Base-by-base conservation (phyloP, 2,329 filamentous ascomycete species). In the Cordyceps militaris region DNA sequence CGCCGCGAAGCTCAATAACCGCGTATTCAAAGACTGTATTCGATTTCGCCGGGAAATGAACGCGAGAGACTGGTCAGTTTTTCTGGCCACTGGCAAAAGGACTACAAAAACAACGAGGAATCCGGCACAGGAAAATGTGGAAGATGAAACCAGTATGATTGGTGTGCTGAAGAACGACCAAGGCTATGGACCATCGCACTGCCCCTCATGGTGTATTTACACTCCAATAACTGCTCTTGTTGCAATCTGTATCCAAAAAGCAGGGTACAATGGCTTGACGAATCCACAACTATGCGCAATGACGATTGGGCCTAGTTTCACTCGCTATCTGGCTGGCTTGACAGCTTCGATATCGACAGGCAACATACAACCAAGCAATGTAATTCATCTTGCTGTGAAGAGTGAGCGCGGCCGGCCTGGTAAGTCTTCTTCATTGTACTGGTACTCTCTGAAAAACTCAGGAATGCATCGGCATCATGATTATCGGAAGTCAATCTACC, bases 11-110 rank as follows among this genome's bases (percentile, higher is more conserved):
- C 77, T 83, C 11, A 73, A 75, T 16, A 74, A 76, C 34, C 76
- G 76, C 56, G 71, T 85, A 6, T 84, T 80, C 70, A 84, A 83
- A 62, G 82, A 85, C 62, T 86, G 83, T 62, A 74, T 86, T 60
- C 82, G 81, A 61, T 85, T 79, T 58, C 70, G 79, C 48, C 74
- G 82, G 46, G 80, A 84, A 7, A 75, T 83, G 32, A 81, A 76
- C 13, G 64, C 76, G 1, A 77, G 79, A 23, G 82, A 85, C 61
- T 85, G 82, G 82, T 71, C 75, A 7, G 70, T 76, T 19, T 83
- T 80, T 59, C 71, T 82, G 23, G 75, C 78, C 2, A 81, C 79
- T 0, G 81, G 72, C 2, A 74, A 72, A 53, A 67, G 70, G n/a
- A 53, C 42, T 5, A 28, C 53, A 19, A 55, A 48, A 40, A 32